phyloP scores from a whole-genome alignment of 768 basidiomycete species.

The Kondoa subrosea region DNA sequence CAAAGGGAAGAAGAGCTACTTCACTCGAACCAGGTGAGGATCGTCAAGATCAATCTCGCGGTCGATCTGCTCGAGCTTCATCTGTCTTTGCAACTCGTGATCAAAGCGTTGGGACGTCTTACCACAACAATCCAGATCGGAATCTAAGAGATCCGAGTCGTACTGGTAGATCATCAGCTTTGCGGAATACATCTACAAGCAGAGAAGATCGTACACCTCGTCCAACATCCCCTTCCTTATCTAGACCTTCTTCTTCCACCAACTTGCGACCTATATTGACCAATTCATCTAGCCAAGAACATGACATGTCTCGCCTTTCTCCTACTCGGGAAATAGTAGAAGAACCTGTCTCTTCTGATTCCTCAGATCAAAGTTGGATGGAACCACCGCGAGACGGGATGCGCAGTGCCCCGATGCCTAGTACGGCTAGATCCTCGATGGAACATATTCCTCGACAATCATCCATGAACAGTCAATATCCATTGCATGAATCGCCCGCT shows the following conservation, averaged over 20 bases:
- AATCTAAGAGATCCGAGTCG: background rate
- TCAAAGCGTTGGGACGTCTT: background rate
- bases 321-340: background rate
- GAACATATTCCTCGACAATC: background rate
- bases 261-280: background rate
- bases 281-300: background rate
- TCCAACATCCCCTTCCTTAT: background rate
- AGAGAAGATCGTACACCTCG: background rate
- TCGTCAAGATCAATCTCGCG: background rate
- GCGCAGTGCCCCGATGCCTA: background rate
- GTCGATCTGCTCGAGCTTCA: background rate
- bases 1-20: constrained; percentile 37
- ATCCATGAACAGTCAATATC: background rate
- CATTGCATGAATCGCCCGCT: background rate
- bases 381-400: background rate
- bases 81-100: background rate
- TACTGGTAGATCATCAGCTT: background rate
- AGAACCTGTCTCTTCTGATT: background rate
- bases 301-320: background rate
- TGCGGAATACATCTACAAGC: background rate
- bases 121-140: background rate
- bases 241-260: background rate
- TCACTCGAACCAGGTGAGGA: constrained; percentile 37
- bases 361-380: background rate
- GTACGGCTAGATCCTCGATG: background rate